Percentiles rank a stretch among this genome's conserved stretches.
These are phyloP conservation scores for Ophiosphaerella herpotricha DNA, from an alignment of 2,329 filamentous ascomycete species.

Conservation along the genomic window DNA sequence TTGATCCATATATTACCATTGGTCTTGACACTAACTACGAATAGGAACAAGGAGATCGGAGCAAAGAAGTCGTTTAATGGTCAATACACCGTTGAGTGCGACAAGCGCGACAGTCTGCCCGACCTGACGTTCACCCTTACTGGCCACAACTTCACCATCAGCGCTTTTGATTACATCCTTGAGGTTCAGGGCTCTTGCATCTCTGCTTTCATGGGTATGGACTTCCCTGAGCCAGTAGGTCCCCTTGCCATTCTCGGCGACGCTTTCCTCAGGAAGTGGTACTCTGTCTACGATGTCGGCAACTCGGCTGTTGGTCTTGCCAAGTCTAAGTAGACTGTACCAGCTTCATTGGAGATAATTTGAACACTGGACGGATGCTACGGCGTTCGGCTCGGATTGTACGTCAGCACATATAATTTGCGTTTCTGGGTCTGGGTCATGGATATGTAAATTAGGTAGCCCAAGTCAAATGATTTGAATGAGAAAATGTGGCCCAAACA, in stretches of 20 bases:
- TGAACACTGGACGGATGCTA: not conserved
- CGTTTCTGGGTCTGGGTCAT: slow-evolving; percentile 8
- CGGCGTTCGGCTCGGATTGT: slow-evolving; percentile 29
- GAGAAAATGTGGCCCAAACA: not conserved
- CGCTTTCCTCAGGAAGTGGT: slow-evolving; percentile 79
- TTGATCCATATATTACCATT: slow-evolving; percentile 12
- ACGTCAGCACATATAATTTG: slow-evolving; percentile 17
- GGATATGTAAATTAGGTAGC: slow-evolving; percentile 17
- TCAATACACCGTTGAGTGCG: slow-evolving; percentile 93
- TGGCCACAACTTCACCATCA: slow-evolving; percentile 92
- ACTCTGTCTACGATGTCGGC: slow-evolving; percentile 95
- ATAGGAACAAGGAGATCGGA: slow-evolving; percentile 87
- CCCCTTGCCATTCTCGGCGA: slow-evolving; percentile 95
- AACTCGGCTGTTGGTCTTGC: slow-evolving; percentile 88
- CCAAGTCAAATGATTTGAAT: slow-evolving; percentile 16
- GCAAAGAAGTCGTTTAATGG: slow-evolving; percentile 98
- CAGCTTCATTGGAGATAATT: not conserved
- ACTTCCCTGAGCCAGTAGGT: slow-evolving; percentile 77
- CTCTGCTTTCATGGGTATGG: slow-evolving; percentile 97
- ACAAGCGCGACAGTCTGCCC: slow-evolving; percentile 79
- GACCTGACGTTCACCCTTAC: slow-evolving; percentile 89
- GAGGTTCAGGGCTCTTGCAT: slow-evolving; percentile 96
- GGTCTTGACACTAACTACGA: slow-evolving; percentile 16
- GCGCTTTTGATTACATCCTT: slow-evolving; percentile 89
- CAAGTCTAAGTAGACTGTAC: slow-evolving; percentile 67